Conservation (phyloP, 73 alveolate genomes). For the Breviolum minutum region DNA sequence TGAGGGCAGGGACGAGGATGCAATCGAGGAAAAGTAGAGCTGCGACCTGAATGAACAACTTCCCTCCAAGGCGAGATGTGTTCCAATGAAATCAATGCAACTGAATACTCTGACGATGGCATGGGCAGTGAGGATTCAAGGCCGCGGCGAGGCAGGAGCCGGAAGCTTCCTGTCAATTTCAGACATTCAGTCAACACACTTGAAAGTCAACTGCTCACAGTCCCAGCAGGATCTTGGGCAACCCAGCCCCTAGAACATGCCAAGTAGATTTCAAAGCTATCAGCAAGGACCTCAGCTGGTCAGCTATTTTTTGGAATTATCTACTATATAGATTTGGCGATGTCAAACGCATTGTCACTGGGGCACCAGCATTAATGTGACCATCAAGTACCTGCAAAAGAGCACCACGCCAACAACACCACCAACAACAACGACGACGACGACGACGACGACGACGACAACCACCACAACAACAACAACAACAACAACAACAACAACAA, state of each 20-base stretch:
- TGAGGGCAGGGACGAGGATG: conserved; percentile 12
- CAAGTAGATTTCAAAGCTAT: conserved; percentile 11
- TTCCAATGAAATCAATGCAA: background rate
- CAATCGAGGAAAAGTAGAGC: background rate
- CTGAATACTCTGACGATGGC: background rate
- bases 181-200: background rate
- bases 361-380: conserved; percentile 30
- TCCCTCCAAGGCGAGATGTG: background rate
- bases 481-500: no score
- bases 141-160: background rate
- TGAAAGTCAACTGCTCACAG: background rate
- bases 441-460: background rate
- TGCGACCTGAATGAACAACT: background rate
- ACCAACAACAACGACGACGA: no score
- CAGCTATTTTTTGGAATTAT: background rate
- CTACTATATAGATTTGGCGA: background rate
- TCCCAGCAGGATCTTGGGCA: background rate
- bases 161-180: background rate
- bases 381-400: conserved; percentile 19
- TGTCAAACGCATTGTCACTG: background rate
- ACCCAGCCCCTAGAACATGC: background rate
- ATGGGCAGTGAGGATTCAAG: background rate
- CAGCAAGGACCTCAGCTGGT: conserved; percentile 24
- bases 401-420: background rate
- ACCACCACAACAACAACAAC: background rate